Evolutionary conservation across 345 rosid species (phyloP).

Genomic region (Acer campestre): DNA sequence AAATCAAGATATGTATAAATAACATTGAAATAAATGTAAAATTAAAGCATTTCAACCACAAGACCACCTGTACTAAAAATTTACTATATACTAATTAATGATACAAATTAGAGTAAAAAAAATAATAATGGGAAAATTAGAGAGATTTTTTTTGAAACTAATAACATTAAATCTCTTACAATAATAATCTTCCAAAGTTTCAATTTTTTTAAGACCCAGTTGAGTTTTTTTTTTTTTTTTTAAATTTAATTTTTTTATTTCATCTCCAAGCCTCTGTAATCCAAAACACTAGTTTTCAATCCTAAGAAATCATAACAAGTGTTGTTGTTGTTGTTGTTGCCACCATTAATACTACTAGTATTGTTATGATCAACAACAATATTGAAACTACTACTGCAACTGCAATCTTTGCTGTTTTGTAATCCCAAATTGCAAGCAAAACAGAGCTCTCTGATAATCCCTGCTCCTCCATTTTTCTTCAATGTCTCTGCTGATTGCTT

Average conservation of each 20-base stretch:
- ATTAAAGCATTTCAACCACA: conserved; percentile 8
- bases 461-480: too few relatives aligned
- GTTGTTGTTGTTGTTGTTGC: conserved; percentile 31
- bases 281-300: conserved; percentile 64
- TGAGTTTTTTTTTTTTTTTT: not conserved
- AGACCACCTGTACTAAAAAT: conserved; percentile 7
- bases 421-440: conserved; percentile 56
- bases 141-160: conserved; percentile 24
- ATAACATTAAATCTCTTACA: conserved; percentile 14
- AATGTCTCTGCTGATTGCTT: conserved; percentile 23
- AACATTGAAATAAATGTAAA: not conserved
- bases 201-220: not conserved
- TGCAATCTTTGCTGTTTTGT: conserved; percentile 58
- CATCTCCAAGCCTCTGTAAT: conserved; percentile 69
- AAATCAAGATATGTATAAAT: not conserved
- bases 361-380: not conserved
- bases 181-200: not conserved
- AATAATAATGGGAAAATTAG: not conserved
- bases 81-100: not conserved
- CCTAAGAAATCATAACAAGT: conserved; percentile 80
- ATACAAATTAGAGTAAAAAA: conserved; percentile 24
- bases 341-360: conserved; percentile 14
- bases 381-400: conserved; percentile 8
- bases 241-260: conserved; percentile 33
- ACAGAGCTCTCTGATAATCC: conserved; percentile 28